A percentile compares a stretch with the other conserved stretches of the same genome.
These are phyloP conservation scores for Beauveria brongniartii DNA, from an alignment of 2,329 filamentous ascomycete species.

Conservation along the genomic window DNA sequence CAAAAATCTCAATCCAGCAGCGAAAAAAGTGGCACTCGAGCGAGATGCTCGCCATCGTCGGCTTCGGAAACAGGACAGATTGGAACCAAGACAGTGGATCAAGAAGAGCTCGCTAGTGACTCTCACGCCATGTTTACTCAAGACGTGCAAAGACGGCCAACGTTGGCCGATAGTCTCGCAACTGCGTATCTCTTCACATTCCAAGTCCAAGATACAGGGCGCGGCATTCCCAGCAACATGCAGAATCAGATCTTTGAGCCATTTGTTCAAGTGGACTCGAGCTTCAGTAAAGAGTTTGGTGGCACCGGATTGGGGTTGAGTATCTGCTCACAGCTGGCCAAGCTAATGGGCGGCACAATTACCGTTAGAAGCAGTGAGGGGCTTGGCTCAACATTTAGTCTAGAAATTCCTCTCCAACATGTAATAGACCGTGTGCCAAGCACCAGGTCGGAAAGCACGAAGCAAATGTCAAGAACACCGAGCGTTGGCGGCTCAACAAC, in stretches of 20 bases:
- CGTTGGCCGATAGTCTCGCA: constrained; percentile 35
- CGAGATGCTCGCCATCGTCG: no score
- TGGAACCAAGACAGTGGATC: no score
- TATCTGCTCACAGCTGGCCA: constrained; percentile 81
- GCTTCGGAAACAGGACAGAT: no score
- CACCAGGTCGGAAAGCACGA: constrained; percentile 20
- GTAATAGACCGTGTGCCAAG: constrained; percentile 52
- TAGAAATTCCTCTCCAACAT: constrained; percentile 74
- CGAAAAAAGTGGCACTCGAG: not conserved
- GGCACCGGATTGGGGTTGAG: constrained; percentile 82
- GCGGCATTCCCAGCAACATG: constrained; percentile 71
- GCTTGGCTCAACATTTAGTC: constrained; percentile 70
- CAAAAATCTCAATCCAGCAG: not conserved
- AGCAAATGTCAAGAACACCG: constrained; percentile 31
- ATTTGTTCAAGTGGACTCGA: constrained; percentile 87
- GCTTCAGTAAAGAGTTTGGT: constrained; percentile 81
- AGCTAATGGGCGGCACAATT: constrained; percentile 74
- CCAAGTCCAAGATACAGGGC: constrained; percentile 80
- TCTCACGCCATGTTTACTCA: not conserved
- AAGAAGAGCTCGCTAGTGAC: not conserved
- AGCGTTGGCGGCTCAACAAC: constrained; percentile 31
- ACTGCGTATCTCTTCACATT: constrained; percentile 74
- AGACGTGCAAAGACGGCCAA: not conserved
- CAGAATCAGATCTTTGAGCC: constrained; percentile 85
- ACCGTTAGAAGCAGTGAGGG: constrained; percentile 62